Evolutionary conservation across 129 eudicot species (phyloP).

Genomic region (sunflower (Helianthus annuus)): DNA sequence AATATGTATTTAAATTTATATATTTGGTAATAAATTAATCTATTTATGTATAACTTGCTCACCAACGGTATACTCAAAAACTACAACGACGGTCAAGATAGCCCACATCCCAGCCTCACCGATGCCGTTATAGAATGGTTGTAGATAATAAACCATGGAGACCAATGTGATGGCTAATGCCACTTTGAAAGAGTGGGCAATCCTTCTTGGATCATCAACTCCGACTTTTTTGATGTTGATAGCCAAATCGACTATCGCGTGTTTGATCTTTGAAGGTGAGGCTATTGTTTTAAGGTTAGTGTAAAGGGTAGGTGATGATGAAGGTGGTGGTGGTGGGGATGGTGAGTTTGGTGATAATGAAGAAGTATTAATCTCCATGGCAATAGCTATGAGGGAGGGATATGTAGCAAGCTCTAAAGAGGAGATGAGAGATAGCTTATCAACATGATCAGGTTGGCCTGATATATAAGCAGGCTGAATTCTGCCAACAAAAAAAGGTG

Average conservation of each 20-base stretch:
- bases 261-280: constrained; percentile 33
- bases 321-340: constrained; percentile 5
- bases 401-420: constrained; percentile 18
- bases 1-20: not conserved
- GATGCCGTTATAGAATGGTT: constrained; percentile 64
- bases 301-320: constrained; percentile 14
- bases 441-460: constrained; percentile 40
- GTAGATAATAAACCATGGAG: constrained; percentile 59
- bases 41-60: not conserved
- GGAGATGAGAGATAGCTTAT: constrained; percentile 41
- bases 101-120: constrained; percentile 87
- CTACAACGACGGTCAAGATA: constrained; percentile 69
- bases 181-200: constrained; percentile 56
- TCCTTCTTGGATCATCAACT: constrained; percentile 70
- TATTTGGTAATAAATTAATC: not conserved
- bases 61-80: constrained; percentile 81
- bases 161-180: constrained; percentile 74
- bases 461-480: constrained; percentile 37
- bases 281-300: constrained; percentile 7
- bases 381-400: constrained; percentile 14
- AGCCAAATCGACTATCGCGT: constrained; percentile 19
- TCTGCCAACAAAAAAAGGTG: not conserved
- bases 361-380: constrained; percentile 35
- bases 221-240: constrained; percentile 40
- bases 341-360: constrained; percentile 19